Evolutionary conservation across 2,329 filamentous ascomycete species (phyloP).

Genomic region (Penicillium sp.): DNA sequence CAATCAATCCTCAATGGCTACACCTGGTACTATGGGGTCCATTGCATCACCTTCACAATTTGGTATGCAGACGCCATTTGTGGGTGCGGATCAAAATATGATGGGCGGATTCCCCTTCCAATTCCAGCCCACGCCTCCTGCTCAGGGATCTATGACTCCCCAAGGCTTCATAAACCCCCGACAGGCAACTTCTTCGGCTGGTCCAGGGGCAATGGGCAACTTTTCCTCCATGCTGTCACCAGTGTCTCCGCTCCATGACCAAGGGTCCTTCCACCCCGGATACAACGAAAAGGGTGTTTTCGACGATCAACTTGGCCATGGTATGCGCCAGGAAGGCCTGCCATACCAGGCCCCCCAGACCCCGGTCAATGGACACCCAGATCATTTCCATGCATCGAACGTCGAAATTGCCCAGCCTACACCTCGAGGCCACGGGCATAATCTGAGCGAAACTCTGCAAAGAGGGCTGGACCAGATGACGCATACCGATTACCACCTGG

Average conservation of each 20-base stretch:
- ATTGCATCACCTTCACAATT: conserved; percentile 71
- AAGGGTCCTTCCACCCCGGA: conserved; percentile 37
- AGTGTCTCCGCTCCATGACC: conserved; percentile 60
- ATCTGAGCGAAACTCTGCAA: conserved; percentile 74
- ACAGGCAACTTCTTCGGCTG: conserved; percentile 58
- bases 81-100: conserved; percentile 56
- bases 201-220: conserved; percentile 42
- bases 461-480: conserved; percentile 65
- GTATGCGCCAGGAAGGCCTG: conserved; percentile 17
- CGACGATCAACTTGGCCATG: conserved; percentile 26
- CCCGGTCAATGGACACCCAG: conserved; percentile 28
- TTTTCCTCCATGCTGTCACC: conserved; percentile 58
- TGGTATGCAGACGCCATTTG: conserved; percentile 56
- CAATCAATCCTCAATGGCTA: conserved; percentile 53
- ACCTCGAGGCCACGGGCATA: conserved; percentile 64
- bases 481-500: conserved; percentile 79
- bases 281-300: conserved; percentile 29
- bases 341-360: conserved; percentile 29
- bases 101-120: conserved; percentile 66
- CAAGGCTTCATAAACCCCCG: conserved; percentile 43
- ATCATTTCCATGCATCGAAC: conserved; percentile 42
- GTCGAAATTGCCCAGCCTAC: conserved; percentile 59
- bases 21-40: conserved; percentile 63
- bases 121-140: conserved; percentile 60
- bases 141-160: conserved; percentile 38